Conservation (phyloP, 129 eudicot species). For the Tagetes erecta region DNA sequence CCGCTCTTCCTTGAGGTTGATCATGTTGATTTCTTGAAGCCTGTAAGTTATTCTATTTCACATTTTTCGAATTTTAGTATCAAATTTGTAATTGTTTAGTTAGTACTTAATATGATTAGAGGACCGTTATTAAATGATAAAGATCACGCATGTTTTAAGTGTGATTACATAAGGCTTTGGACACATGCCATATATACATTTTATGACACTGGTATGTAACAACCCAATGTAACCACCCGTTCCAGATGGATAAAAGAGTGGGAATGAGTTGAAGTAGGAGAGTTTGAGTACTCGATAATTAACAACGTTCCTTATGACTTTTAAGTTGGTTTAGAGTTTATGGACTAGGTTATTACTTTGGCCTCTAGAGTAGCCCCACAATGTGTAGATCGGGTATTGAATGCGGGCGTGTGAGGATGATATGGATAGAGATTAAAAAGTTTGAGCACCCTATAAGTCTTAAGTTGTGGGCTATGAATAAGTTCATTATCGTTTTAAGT, state of each 20-base stretch:
- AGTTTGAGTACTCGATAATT: background rate
- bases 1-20: constrained; percentile 91
- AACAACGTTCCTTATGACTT: background rate
- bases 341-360: background rate
- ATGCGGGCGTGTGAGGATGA: background rate
- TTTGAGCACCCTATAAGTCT: background rate
- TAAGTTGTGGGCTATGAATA: background rate
- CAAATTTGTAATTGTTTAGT: background rate
- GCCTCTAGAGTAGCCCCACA: background rate
- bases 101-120: background rate
- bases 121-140: background rate
- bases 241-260: background rate
- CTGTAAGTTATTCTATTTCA: constrained; percentile 51
- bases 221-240: background rate
- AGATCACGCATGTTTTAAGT: background rate
- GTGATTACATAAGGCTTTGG: background rate
- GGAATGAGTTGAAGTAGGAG: background rate
- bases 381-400: background rate
- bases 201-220: background rate
- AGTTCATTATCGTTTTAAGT: background rate
- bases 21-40: constrained; percentile 94
- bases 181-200: background rate
- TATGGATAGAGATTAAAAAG: background rate
- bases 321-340: background rate
- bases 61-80: background rate